Evolutionary conservation across 306 rosid genomes (phyloP), one percentile per base, ranked within the genome.

Genomic region (Aeschynomene evenia): DNA sequence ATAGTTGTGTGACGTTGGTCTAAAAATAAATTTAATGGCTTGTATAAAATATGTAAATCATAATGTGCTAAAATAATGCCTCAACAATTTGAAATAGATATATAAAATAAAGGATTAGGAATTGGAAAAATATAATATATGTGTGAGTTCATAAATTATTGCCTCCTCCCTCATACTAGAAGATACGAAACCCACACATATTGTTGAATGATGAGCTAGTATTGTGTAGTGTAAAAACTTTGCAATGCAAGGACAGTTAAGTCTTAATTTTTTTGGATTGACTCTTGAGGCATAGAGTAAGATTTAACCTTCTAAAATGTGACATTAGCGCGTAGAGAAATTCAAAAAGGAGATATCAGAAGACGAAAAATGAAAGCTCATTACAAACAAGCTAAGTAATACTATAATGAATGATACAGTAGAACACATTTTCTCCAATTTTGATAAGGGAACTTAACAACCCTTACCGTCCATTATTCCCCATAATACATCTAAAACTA

Each of bases 381-480:
- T 20, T n/a, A n/a, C n/a, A n/a, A n/a, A n/a, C n/a, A n/a, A 50
- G 18, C 9, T 22, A 55, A 55, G 49, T 5, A 13, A 22, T 18
- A n/a, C n/a, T n/a, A n/a, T 11, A 15, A 58, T 18, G 57, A 16
- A 63, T 36, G 63, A n/a, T 76, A 39, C 63, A 45, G 76, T 51
- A 48, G 31, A 63, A 26, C 48, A 49, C 39, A 57, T n/a, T 34
- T 82, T 81, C 73, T 67, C 39, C 29, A 52, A 68, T 71, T 79
- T 77, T 71, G 88, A 85, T 85, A 66, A 56, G 84, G 73, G 73
- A 68, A 82, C 81, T 54, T 80, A 79, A 81, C 91, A 64, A 75
- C 84, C 84, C 77, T 36, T 83, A 88, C 89, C 87, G 66, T 10
- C 88, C 81, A 20, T 83, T 72, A 31, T 76, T 74, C 63, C 53